Conservation (phyloP, 1,139 yeast genomes). For the Meyerozyma sp. region DNA sequence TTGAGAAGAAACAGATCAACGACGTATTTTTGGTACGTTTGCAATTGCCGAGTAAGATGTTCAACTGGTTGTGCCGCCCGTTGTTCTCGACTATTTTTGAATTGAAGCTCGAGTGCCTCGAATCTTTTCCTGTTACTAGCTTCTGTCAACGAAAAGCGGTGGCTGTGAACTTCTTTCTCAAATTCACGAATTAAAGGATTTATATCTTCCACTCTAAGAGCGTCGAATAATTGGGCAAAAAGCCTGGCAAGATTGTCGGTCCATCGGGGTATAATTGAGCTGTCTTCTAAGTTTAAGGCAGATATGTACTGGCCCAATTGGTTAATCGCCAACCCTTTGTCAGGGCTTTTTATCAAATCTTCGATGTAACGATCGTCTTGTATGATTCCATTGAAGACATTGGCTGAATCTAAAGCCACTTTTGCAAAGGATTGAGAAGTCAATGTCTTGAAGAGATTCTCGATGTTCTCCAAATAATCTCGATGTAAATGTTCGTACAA, state of each 20-base stretch:
- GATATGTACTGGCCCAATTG: slow-evolving; percentile 20
- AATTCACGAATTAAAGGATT: slow-evolving; percentile 7
- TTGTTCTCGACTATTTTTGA: background rate
- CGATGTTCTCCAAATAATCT: slow-evolving; percentile 1
- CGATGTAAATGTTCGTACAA: background rate
- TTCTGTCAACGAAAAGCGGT: background rate
- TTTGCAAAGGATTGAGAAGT: slow-evolving; percentile 11
- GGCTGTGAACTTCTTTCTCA: slow-evolving; percentile 4
- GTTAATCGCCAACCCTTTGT: slow-evolving; percentile 7
- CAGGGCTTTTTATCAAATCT: slow-evolving; percentile 8
- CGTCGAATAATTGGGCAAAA: slow-evolving; percentile 11
- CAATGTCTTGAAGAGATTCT: slow-evolving; percentile 6
- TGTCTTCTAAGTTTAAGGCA: slow-evolving; percentile 6
- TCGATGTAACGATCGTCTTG: slow-evolving; percentile 5
- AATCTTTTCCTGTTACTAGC: background rate
- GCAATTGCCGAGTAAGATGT: background rate
- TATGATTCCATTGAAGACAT: slow-evolving; percentile 9
- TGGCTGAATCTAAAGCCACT: slow-evolving; percentile 13
- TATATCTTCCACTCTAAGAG: slow-evolving; percentile 11
- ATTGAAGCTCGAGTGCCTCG: background rate
- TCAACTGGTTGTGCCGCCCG: too few species aligned
- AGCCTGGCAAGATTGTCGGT: slow-evolving; percentile 6
- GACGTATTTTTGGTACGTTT: background rate
- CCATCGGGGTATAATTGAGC: slow-evolving; percentile 8
- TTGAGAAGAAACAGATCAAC: background rate